Evolutionary conservation across 129 eudicot genomes (phyloP).

Genomic region (Helichrysum umbraculigerum): DNA sequence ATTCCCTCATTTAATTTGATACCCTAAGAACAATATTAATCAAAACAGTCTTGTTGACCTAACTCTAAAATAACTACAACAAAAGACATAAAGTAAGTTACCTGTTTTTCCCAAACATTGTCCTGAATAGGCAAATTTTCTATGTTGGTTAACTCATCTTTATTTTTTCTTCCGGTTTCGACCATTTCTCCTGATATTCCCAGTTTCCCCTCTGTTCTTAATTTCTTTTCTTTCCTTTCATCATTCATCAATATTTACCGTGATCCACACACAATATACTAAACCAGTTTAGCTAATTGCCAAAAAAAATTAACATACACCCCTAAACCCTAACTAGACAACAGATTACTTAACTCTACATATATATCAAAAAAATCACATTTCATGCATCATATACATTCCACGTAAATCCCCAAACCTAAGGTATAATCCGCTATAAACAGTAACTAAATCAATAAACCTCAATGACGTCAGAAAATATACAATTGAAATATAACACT

Average conservation of each 20-base stretch:
- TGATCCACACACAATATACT: slow-evolving; percentile 5
- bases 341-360: background rate
- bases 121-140: slow-evolving; percentile 3
- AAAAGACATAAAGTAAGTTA: slow-evolving; percentile 22
- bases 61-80: slow-evolving; percentile 21
- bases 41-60: slow-evolving; percentile 27
- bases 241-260: background rate
- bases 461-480: slow-evolving; percentile 24
- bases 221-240: slow-evolving; percentile 3
- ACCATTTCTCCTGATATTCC: slow-evolving; percentile 21
- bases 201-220: slow-evolving; percentile 10
- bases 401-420: slow-evolving; percentile 28
- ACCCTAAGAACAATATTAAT: background rate
- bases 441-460: slow-evolving; percentile 11
- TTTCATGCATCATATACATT: slow-evolving; percentile 5
- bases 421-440: slow-evolving; percentile 21
- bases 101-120: slow-evolving; percentile 32
- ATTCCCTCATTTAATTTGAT: slow-evolving; percentile 7
- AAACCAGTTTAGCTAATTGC: background rate
- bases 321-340: slow-evolving; percentile 29
- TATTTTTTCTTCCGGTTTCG: slow-evolving; percentile 17
- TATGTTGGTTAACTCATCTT: slow-evolving; percentile 20
- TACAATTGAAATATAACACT: slow-evolving; percentile 22
- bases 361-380: background rate
- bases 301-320: background rate